Evolutionary conservation across 2,329 filamentous ascomycete genomes (phyloP).

Genomic region (Trichophyton simii): DNA sequence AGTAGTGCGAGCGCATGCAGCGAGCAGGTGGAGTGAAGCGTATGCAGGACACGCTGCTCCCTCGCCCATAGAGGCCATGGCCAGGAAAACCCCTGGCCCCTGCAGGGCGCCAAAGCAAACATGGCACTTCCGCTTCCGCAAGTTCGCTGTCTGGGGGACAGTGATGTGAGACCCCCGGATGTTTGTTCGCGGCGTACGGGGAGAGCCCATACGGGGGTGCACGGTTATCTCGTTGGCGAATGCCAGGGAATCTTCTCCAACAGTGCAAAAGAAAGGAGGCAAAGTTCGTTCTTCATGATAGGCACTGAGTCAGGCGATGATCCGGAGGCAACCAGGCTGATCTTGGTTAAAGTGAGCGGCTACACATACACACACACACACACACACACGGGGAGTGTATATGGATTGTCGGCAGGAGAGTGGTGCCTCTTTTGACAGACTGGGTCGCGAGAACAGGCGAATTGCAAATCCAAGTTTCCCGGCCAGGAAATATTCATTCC

Average conservation of each 20-base stretch:
- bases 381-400: not conserved
- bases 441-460: not conserved
- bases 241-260: not conserved
- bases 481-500: not conserved
- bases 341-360: not conserved
- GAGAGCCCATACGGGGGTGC: not conserved
- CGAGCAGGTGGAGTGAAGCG: not conserved
- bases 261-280: not conserved
- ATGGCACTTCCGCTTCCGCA: not conserved
- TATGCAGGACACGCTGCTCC: constrained; percentile 1
- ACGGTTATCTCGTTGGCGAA: too few relatives aligned
- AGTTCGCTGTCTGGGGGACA: not conserved
- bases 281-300: not conserved
- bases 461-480: not conserved
- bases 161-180: not conserved
- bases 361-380: not conserved
- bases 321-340: not conserved
- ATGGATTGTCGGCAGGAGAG: not conserved
- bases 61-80: not conserved
- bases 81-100: not conserved
- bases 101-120: constrained; percentile 3
- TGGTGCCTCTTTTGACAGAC: not conserved
- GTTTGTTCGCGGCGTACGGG: not conserved
- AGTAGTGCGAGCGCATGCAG: too few relatives aligned
- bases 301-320: not conserved